Evolutionary conservation across 75 land plant genomes (phyloP), one percentile per base, ranked within the genome.

Genomic region (Pinus albicaulis): DNA sequence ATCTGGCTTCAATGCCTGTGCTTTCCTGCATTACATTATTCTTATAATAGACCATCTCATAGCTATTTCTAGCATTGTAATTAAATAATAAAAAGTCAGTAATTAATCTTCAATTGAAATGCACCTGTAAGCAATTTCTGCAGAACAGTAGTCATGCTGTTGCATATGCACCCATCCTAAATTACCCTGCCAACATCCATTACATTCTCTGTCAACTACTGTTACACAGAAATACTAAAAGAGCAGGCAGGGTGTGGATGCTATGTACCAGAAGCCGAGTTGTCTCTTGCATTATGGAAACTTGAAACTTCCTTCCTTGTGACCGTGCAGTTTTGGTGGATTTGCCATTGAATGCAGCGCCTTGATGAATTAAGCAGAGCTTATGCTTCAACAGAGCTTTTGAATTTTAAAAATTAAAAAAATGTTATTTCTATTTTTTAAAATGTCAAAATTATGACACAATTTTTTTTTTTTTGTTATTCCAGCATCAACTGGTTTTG

Each of bases 121-220:
- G 31, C 31, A 31, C 85, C 86, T 81, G 76, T 85, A 85, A 7
- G 82, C 86, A 3, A 83, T 69, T 22, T 85, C 86, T 25, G 86
- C 86, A 7, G 86, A 85, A 36, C 68, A 28, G 53, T 71, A 85
- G 69, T 93, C 91, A 0, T 72, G 56, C 36, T 91, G 88, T 73
- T 93, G 98, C 92, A 95, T 93, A 77, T 95, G 93, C 0, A 96
- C 98, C 98, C 98, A 95, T 4, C 94, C 98, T 74, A 95, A 72
- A 79, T 95, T 31, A 31, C 31, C 31, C 31, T 31, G 31, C 31
- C 31, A 31, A 31, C 31, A 31, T 31, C 31, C 31, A 31, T 31
- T 31, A 31, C 31, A 31, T 31, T 31, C 31, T 31, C 31, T 31
- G 31, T 31, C 31, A 31, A 31, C 31, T 1, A 31, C 31, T 1